These are phyloP conservation scores for Podospora comata DNA, from an alignment of 495 filamentous ascomycete species.

Conservation along the genomic window DNA sequence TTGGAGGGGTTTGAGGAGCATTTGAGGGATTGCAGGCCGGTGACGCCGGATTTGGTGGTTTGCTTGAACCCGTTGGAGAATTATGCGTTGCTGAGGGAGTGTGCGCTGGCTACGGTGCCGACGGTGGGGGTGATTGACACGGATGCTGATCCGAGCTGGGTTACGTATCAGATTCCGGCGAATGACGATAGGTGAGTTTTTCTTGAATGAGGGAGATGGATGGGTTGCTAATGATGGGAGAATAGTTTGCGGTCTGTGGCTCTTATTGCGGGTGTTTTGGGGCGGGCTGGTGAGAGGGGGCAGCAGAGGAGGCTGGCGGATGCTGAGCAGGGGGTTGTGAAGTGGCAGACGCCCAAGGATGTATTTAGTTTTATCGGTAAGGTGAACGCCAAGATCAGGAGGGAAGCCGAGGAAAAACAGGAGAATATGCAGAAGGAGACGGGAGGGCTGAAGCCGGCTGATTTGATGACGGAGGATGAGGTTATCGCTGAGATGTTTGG, in stretches of 20 bases:
- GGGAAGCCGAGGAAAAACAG: background rate
- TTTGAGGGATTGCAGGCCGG: slow-evolving; percentile 55
- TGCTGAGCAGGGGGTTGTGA: slow-evolving; percentile 57
- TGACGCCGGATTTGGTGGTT: slow-evolving; percentile 89
- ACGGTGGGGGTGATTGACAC: slow-evolving; percentile 96
- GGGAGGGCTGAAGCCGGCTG: slow-evolving; percentile 7
- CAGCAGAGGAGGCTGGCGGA: slow-evolving; percentile 59
- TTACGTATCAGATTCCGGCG: slow-evolving; percentile 94
- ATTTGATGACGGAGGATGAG: slow-evolving; percentile 10
- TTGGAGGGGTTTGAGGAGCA: slow-evolving; percentile 64
- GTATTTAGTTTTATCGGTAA: slow-evolving; percentile 29
- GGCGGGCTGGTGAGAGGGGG: slow-evolving; percentile 77
- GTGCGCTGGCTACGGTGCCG: slow-evolving; percentile 79
- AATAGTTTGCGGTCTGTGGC: slow-evolving; percentile 72
- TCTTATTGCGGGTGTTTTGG: slow-evolving; percentile 81
- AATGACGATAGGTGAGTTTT: slow-evolving; percentile 81
- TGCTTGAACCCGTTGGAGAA: slow-evolving; percentile 93
- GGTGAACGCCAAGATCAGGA: background rate
- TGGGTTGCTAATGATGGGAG: slow-evolving; percentile 29
- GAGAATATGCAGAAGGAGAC: background rate
- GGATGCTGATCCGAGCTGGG: slow-evolving; percentile 84
- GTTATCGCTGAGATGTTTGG: background rate
- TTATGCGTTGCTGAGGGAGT: slow-evolving; percentile 84
- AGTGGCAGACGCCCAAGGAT: slow-evolving; percentile 52
- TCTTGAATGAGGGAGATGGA: background rate